Evolutionary conservation across 495 filamentous ascomycete species (phyloP).

Genomic region (Neurospora terricola): DNA sequence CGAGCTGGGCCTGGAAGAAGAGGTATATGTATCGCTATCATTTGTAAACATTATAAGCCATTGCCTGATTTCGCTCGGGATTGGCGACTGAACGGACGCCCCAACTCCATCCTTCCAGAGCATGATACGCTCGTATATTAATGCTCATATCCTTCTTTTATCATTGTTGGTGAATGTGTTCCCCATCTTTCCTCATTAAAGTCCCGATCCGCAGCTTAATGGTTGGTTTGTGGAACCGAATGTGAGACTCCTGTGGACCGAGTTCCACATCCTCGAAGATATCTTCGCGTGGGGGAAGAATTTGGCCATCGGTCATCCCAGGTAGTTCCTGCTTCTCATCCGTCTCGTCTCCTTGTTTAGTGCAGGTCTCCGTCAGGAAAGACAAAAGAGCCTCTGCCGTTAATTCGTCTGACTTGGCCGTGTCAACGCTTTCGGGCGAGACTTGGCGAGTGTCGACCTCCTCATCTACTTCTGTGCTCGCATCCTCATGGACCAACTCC

Average conservation of each 20-base stretch:
- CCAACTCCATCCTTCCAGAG: background rate
- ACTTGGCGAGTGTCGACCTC: background rate
- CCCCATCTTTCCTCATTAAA: background rate
- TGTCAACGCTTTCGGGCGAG: background rate
- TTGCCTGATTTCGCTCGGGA: background rate
- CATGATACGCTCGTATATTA: background rate
- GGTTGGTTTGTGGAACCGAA: background rate
- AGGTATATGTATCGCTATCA: background rate
- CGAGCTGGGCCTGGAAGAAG: background rate
- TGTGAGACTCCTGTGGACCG: background rate
- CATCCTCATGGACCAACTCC: background rate
- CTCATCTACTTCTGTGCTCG: background rate
- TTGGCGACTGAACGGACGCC: background rate
- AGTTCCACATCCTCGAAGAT: background rate
- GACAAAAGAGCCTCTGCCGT: background rate
- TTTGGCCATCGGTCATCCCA: background rate
- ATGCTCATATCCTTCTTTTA: background rate
- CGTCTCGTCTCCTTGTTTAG: background rate
- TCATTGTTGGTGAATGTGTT: background rate
- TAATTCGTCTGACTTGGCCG: background rate
- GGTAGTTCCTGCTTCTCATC: background rate
- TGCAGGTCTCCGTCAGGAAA: background rate
- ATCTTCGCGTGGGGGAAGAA: background rate
- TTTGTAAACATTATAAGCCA: background rate
- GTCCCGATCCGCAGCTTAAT: background rate